Base-by-base conservation (phyloP, 176 grass and related monocot genomes). In the Tillandsia leiboldiana region DNA sequence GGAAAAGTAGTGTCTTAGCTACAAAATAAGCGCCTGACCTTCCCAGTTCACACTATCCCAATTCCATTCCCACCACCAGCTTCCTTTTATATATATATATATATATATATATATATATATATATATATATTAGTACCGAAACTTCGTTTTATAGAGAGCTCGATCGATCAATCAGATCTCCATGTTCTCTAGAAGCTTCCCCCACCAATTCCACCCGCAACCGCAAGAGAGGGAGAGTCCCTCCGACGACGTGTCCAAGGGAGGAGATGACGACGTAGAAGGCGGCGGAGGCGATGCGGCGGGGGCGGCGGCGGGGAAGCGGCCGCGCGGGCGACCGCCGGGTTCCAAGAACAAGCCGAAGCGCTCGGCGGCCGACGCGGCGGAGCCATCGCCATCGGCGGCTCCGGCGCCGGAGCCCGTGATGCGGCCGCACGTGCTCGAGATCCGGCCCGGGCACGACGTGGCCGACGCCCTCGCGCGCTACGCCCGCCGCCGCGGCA, bases 261-360 rank as follows among this genome's bases (percentile, higher is more conserved):
- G 81, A 57, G 17, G 80, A 84, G 53, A 33, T 49, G 71, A 87
- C 81, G 79, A 85, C 76, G n/a, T 71, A 75, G 6, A 72, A 64
- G 67, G 51, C 22, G 11, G 52, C 70, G 29, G 20, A 20, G 20
- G 15, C 12, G 1, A 17, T 51, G 70, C 58, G 75, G 63, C 9
- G 83, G 53, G 18, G 78, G 51, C 1, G 84, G 81, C 5, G 82
- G 94, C 47, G 95, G 84, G 10, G 84, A 93, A 87, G 79, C 86
- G 88, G 66, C 79, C 82, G 33, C 26, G 94, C 12, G 94, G 94
- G 24, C 79, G 89, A 0, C 94, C 94, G 20, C 89, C 74, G 48
- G 94, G 94, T 17, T 99, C 94, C 47, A 99, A 93, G 86, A 99
- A 99, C 82, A 83, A 79, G 82, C 89, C 89, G 0, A 99, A 93